phyloP scores from a whole-genome alignment of 1,284 basidiomycete genomes.

The Cryptococcus jaspeensis region DNA sequence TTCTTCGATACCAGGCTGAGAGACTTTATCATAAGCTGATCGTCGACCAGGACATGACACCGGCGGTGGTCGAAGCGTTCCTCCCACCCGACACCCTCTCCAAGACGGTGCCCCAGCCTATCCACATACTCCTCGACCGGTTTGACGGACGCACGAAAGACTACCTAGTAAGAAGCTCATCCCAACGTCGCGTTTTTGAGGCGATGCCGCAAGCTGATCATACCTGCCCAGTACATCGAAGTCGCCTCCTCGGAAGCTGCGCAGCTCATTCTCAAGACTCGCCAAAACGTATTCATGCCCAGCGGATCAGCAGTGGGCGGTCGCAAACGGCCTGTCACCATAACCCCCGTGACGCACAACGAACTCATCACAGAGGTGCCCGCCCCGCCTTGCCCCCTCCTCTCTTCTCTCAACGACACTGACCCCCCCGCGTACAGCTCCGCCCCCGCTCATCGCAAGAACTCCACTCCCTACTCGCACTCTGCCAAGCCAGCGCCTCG shows the following conservation, averaged over 20 bases:
- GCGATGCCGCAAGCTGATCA: slow-evolving; percentile 6
- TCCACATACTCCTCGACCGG: slow-evolving; percentile 50
- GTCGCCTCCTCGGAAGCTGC: slow-evolving; percentile 39
- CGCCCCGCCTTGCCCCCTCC: background rate
- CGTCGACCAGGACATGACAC: slow-evolving; percentile 44
- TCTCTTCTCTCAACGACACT: background rate
- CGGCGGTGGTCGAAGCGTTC: slow-evolving; percentile 40
- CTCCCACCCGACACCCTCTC: slow-evolving; percentile 41
- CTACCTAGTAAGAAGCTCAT: slow-evolving; percentile 38
- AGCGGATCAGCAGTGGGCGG: slow-evolving; percentile 33
- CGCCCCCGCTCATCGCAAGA: slow-evolving; percentile 38
- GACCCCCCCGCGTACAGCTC: slow-evolving; percentile 23
- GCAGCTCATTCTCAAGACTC: slow-evolving; percentile 36
- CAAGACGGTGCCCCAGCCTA: slow-evolving; percentile 30
- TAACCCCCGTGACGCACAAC: slow-evolving; percentile 38
- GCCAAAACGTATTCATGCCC: slow-evolving; percentile 46
- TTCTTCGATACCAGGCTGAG: background rate
- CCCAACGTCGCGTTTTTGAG: background rate
- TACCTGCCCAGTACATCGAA: slow-evolving; percentile 44
- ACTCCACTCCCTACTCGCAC: slow-evolving; percentile 38
- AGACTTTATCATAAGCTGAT: background rate
- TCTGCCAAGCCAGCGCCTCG: slow-evolving; percentile 42
- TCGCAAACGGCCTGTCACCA: slow-evolving; percentile 46
- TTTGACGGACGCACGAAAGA: slow-evolving; percentile 49
- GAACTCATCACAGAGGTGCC: slow-evolving; percentile 45